phyloP scores from a whole-genome alignment of 2,329 filamentous ascomycete species.

The Fusarium hostae region DNA sequence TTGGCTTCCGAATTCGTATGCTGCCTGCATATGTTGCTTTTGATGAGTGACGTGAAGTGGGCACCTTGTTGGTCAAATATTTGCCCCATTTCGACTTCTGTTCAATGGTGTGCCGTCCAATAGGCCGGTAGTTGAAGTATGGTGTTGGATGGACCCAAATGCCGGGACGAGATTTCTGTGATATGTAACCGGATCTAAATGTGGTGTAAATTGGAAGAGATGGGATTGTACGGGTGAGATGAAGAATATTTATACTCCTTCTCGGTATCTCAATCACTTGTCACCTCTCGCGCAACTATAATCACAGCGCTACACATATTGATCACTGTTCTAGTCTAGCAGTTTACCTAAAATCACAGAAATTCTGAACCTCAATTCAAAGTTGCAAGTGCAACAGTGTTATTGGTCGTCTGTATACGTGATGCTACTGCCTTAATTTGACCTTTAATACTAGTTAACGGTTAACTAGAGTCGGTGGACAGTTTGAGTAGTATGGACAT shows the following conservation, averaged over 20 bases:
- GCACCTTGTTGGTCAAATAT: slow-evolving; percentile 35
- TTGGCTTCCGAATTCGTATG: background rate
- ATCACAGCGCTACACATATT: background rate
- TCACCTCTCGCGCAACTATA: background rate
- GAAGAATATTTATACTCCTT: background rate
- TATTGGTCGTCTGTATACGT: background rate
- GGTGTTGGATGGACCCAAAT: background rate
- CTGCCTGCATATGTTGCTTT: background rate
- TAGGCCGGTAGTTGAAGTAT: slow-evolving; percentile 10
- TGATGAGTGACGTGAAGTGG: slow-evolving; percentile 4
- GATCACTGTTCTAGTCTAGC: background rate
- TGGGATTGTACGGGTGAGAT: background rate
- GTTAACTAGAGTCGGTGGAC: background rate
- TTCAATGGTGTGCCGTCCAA: slow-evolving; percentile 13
- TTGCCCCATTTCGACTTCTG: background rate
- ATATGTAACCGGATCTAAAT: background rate
- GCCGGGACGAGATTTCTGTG: background rate
- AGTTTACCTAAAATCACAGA: background rate
- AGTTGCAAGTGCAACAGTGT: background rate
- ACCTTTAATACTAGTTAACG: background rate
- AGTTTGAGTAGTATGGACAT: background rate
- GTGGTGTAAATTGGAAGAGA: background rate
- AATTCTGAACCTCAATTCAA: background rate
- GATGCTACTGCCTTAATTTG: background rate
- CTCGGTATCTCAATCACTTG: background rate